A percentile compares a stretch with the other conserved stretches of the same genome.
Conservation (phyloP, 345 rosid species). For the Xanthoceras sorbifolium region DNA sequence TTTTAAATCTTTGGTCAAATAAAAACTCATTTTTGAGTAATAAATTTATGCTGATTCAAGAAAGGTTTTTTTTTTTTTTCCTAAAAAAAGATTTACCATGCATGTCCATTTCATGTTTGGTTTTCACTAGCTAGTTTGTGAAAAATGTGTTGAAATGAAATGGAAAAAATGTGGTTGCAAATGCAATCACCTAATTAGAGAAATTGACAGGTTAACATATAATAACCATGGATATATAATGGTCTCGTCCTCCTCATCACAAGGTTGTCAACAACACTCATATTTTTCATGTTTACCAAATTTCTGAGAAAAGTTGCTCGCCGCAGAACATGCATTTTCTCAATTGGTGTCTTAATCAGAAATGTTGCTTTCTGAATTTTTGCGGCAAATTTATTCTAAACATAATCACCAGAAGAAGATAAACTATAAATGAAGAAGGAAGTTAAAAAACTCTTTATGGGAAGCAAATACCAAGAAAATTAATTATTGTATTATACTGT, state of each 20-base stretch:
- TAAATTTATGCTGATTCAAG: no score
- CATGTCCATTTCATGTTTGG: not conserved
- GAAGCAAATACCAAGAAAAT: not conserved
- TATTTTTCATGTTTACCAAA: slow-evolving; percentile 5
- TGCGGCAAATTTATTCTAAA: not conserved
- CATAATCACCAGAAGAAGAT: not conserved
- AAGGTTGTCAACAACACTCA: not conserved
- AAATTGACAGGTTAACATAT: not conserved
- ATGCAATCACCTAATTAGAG: not conserved
- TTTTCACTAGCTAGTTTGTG: not conserved
- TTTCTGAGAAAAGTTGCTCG: not conserved
- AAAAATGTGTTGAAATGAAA: slow-evolving; percentile 3
- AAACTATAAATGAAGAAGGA: not conserved
- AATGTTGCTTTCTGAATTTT: slow-evolving; percentile 23
- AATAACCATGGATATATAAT: not conserved
- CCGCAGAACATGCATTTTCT: slow-evolving; percentile 12
- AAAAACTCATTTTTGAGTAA: no score
- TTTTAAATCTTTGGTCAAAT: no score
- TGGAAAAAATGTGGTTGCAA: not conserved
- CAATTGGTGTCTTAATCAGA: slow-evolving; percentile 8
- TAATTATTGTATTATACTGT: no score
- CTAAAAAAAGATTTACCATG: not conserved
- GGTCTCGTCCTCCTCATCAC: not conserved
- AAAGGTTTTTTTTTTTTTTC: not conserved
- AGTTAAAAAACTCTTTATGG: not conserved